A percentile compares a stretch with the other conserved stretches of the same genome.
Conservation (phyloP, 208 protist species). For the Phytomonas serpens region DNA sequence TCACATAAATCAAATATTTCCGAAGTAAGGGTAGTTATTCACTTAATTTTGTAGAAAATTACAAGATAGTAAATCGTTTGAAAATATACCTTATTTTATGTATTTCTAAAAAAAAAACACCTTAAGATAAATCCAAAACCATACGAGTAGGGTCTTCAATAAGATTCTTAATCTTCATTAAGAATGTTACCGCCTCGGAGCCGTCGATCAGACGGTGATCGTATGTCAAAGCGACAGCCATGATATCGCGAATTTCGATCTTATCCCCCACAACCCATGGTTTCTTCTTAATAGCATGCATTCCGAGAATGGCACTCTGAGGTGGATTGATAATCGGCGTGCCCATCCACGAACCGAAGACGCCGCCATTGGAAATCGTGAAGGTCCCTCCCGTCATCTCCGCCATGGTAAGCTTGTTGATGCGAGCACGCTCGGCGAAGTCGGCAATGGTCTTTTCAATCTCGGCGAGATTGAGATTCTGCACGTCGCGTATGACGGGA, state of each 20-base stretch:
- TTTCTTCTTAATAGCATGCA: constrained; percentile 97
- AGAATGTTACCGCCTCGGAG: constrained; percentile 96
- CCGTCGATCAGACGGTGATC: constrained; percentile 99
- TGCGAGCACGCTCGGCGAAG: constrained; percentile 86
- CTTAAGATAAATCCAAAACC: constrained; percentile 87
- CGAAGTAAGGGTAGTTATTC: neutral
- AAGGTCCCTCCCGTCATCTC: constrained; percentile 99
- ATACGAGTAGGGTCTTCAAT: constrained; percentile 94
- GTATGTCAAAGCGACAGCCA: constrained; percentile 99
- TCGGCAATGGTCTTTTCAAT: constrained; percentile 94
- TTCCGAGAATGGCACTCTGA: constrained; percentile 98
- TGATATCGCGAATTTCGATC: constrained; percentile 95
- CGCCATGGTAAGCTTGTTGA: constrained; percentile 92
- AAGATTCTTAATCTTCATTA: constrained; percentile 96
- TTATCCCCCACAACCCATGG: constrained; percentile 90
- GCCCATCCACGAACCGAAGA: constrained; percentile 98
- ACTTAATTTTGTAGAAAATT: constrained; percentile 3
- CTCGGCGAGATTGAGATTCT: constrained; percentile 93
- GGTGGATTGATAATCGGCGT: constrained; percentile 99
- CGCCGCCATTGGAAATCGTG: constrained; percentile 99
- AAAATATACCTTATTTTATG: constrained; percentile 6
- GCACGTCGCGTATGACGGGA: constrained; percentile 95
- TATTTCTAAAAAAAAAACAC: constrained; percentile 12
- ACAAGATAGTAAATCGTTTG: constrained; percentile 10
- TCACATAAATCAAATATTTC: constrained; percentile 1